A percentile compares a stretch with the other conserved stretches of the same genome.
These are phyloP conservation scores for Batrachochytrium dendrobatidis DNA, from an alignment of 371 early-diverging fungal species.

Conservation along the genomic window DNA sequence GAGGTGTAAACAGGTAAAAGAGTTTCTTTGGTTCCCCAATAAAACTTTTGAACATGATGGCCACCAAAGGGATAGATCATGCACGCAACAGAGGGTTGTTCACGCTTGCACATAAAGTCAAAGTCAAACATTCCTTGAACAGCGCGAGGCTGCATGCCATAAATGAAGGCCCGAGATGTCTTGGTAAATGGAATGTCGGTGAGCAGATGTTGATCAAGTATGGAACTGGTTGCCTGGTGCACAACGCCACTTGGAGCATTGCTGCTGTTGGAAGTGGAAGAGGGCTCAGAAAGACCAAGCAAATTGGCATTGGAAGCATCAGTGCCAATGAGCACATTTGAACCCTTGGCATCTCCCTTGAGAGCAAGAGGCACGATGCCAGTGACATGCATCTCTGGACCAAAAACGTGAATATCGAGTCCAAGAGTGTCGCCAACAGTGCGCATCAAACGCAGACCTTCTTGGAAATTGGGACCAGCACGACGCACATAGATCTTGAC, in stretches of 20 bases:
- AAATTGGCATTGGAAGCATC: slow-evolving; percentile 13
- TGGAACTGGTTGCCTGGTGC: slow-evolving; percentile 12
- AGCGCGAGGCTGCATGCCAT: slow-evolving; percentile 97
- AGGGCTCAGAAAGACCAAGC: slow-evolving; percentile 19
- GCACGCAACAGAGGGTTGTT: slow-evolving; percentile 93
- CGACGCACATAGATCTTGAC: slow-evolving; percentile 93
- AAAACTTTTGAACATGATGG: slow-evolving; percentile 95
- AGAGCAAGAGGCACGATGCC: slow-evolving; percentile 94
- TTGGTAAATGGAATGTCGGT: slow-evolving; percentile 68
- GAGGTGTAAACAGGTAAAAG: slow-evolving; percentile 87
- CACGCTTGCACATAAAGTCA: slow-evolving; percentile 95
- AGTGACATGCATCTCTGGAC: slow-evolving; percentile 96
- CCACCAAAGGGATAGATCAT: slow-evolving; percentile 99
- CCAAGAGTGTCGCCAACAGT: slow-evolving; percentile 85
- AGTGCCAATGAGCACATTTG: slow-evolving; percentile 7
- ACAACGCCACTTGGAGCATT: slow-evolving; percentile 15
- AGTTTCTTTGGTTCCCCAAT: slow-evolving; percentile 98
- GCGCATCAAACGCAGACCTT: slow-evolving; percentile 93
- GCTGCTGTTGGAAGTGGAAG: slow-evolving; percentile 6
- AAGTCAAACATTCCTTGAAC: slow-evolving; percentile 99
- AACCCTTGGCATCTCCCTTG: slow-evolving; percentile 27
- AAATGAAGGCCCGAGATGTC: slow-evolving; percentile 88
- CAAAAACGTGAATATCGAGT: slow-evolving; percentile 90
- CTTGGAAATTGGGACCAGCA: slow-evolving; percentile 98
- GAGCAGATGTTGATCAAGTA: neutral